Evolutionary conservation across 2,329 filamentous ascomycete species (phyloP).

Genomic region (Fusarium burgessii): DNA sequence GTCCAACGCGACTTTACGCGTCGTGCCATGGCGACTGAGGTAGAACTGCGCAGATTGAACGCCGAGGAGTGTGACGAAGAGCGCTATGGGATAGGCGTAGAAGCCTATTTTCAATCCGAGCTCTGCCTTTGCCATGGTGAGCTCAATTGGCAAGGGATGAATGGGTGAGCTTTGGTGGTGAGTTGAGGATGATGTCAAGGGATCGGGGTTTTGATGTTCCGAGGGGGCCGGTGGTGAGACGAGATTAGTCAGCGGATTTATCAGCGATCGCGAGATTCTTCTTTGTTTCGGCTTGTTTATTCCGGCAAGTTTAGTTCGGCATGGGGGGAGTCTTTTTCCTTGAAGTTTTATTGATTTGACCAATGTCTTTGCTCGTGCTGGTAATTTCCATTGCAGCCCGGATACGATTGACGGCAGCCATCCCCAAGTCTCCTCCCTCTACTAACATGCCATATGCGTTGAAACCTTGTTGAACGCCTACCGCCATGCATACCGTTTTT

Average conservation of each 20-base stretch:
- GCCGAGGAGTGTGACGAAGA: conserved; percentile 53
- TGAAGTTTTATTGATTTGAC: accelerated
- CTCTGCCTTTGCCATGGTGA: conserved; percentile 51
- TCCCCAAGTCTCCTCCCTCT: not conserved
- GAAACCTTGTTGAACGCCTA: accelerated
- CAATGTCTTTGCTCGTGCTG: not conserved
- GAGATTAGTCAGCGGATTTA: conserved; percentile 19
- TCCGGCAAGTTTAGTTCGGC: accelerated
- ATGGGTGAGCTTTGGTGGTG: not conserved
- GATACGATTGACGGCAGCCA: not conserved
- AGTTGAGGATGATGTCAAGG: conserved; percentile 23
- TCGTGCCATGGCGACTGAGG: conserved; percentile 47
- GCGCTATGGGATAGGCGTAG: conserved; percentile 56
- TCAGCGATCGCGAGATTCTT: conserved; percentile 8
- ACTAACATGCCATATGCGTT: not conserved
- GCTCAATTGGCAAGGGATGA: not conserved
- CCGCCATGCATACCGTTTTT: conserved; percentile 15
- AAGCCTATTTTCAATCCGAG: conserved; percentile 55
- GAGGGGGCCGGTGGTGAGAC: not conserved
- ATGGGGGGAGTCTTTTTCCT: too few species aligned
- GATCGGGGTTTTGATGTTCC: conserved; percentile 26
- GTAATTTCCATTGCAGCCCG: too few species aligned
- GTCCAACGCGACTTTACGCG: conserved; percentile 42
- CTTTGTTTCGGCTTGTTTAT: not conserved
- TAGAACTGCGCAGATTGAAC: conserved; percentile 55